Base-by-base conservation (phyloP, 2,329 filamentous ascomycete species). In the Penicillium paneum region DNA sequence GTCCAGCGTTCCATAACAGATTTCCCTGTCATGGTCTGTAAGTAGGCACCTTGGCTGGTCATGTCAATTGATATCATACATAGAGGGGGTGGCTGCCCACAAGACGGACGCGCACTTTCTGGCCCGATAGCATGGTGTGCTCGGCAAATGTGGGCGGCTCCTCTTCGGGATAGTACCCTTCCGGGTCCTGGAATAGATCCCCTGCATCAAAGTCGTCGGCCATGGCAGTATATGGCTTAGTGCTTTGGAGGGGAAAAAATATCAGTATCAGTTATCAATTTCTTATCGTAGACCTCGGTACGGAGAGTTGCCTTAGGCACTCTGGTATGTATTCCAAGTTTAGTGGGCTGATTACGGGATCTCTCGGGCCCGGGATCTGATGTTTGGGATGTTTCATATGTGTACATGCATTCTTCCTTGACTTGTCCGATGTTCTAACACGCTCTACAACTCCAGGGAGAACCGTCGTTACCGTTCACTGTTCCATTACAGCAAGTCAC, bases 31-130 rank as follows among this genome's bases (percentile, higher is more conserved):
- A 26, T 1, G 3, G 10, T 35, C 32, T 39, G 56, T 52, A 38
- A 34, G 15, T 41, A 26, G 10, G 28, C 3, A 19, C 13, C 19
- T 41, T 21, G 39, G 15, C 12, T 34, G 8, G 13, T 42, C 15
- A 34, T 42, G 15, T 26, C 19, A 21, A 34, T 35, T 47, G 39
- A 34, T 41, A 34, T 38, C 76, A 74, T 82, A 86, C 84, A 83
- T 95, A 96, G 13, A 95, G 83, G 24, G 91, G 90, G 77, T 89
- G 93, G 73, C 90, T 86, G 56, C 92, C 92, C 41, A 96, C 90
- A 12, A 97, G 83, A 65, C 89, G 84, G 60, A 96, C 82, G 47
- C 78, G 83, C 61, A 95, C 76, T 28, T 78, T 77, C 60, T 84
- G 72, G 56, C 89, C 89, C 34, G 82, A 84, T 53, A 83, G 76